phyloP scores from a whole-genome alignment of 148 eudicot genomes.

The Fagopyrum homotropicum region DNA sequence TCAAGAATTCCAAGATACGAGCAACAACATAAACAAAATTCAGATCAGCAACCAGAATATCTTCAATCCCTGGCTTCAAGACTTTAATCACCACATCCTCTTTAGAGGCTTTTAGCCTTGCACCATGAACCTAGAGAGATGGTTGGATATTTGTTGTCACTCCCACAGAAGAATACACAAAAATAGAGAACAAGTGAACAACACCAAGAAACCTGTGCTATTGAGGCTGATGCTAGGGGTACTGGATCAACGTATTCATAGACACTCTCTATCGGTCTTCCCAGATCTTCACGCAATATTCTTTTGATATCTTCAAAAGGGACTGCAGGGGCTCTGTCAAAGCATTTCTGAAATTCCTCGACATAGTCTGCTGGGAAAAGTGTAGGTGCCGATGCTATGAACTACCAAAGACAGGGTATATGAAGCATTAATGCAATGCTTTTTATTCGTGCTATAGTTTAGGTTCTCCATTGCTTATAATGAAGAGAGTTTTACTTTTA shows the following conservation, averaged over 20 bases:
- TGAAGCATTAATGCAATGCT: constrained; percentile 8
- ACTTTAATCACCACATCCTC: constrained; percentile 95
- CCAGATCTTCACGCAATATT: constrained; percentile 68
- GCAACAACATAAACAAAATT: constrained; percentile 90
- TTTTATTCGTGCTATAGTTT: neutral
- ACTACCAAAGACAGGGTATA: constrained; percentile 35
- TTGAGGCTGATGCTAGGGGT: constrained; percentile 95
- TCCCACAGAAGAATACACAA: constrained; percentile 6
- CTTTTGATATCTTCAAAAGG: constrained; percentile 78
- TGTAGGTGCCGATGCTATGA: constrained; percentile 95
- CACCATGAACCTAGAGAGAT: constrained; percentile 78
- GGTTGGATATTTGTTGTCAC: constrained; percentile 13
- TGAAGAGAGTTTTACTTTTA: neutral
- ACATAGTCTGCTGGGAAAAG: constrained; percentile 93
- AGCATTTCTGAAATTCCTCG: constrained; percentile 90
- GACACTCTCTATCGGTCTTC: constrained; percentile 75
- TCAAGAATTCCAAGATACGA: constrained; percentile 85
- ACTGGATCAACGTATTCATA: constrained; percentile 92
- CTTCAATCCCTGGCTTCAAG: constrained; percentile 97
- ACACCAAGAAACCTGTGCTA: constrained; percentile 73
- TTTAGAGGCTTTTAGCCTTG: constrained; percentile 74
- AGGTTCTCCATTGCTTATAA: neutral
- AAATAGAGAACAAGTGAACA: constrained; percentile 12
- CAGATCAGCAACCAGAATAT: constrained; percentile 84
- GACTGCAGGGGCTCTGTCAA: constrained; percentile 81